Evolutionary conservation across 116 monocot genomes (phyloP), one percentile per base, ranked within the genome.

Genomic region (Cymodocea nodosa): DNA sequence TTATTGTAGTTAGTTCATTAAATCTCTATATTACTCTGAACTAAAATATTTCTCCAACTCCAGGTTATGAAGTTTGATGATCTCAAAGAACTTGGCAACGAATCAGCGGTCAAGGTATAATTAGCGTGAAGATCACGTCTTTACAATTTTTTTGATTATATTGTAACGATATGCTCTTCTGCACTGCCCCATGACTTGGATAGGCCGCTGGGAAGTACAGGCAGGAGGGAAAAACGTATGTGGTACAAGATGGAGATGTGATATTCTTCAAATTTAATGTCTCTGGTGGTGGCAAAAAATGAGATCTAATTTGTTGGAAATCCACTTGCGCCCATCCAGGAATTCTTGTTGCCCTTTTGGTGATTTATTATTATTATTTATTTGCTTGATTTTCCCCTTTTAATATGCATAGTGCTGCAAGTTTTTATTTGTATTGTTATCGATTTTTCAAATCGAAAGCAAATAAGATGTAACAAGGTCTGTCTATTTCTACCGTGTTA

Each of bases 51-150:
- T 63, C 4, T 53, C 52, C 0, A 12, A 30, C 40, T 73, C 53
- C 75, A 97, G 97, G 97, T 97, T 50, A 97, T 97, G 97, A 97
- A 90, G 58, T 97, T 97, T 71, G 91, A 91, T 1, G 97, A 97
- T 75, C 66, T 97, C 50, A 97, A 97, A 75, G 97, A 91, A 76
- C 71, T 91, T 19, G 82, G 80, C 55, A 80, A 54, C 73, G 97
- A 97, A 84, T 35, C 79, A 37, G 91, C 85, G 35, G 95, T 95
- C 2, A 95, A 95, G 90, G 95, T 95, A 81, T 49, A 6, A 2
- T 24, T 3, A 35, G 8, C 20, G 15, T 64, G 25, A 11, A 20
- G 63, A 14, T 24, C 36, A 58, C 6, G 48, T 22, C 9, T 48
- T 50, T 69, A 64, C 30, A 14, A 34, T 52, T 66, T 25, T 40